Evolutionary conservation across 768 basidiomycete species (phyloP).

Genomic region (Lentinus tigrinus): DNA sequence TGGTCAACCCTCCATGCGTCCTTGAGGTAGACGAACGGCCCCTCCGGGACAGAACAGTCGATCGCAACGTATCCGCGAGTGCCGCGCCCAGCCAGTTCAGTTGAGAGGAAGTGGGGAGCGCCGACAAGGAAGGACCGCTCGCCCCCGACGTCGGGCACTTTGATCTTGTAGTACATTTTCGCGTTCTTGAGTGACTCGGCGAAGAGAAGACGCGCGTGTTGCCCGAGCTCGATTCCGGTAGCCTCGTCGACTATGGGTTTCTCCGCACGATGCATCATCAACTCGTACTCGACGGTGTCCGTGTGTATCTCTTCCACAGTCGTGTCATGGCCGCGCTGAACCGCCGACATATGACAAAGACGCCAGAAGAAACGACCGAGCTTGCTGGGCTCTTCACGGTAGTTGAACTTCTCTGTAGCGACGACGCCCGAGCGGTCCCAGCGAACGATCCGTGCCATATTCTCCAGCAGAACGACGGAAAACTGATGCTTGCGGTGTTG

Average conservation of each 20-base stretch:
- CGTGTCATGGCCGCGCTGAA: background rate
- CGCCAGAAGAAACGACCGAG: conserved; percentile 4
- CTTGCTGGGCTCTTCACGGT: background rate
- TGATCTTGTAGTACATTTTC: background rate
- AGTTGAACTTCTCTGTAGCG: conserved; percentile 1
- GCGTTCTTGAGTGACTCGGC: background rate
- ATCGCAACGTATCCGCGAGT: background rate
- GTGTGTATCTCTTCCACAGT: background rate
- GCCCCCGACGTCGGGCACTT: background rate
- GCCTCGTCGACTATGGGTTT: background rate
- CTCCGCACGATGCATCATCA: background rate
- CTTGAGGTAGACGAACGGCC: conserved; percentile 2
- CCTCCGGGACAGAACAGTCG: background rate
- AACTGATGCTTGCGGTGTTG: conserved; percentile 4
- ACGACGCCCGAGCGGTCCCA: conserved; percentile 1
- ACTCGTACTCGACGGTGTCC: background rate
- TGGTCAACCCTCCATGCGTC: conserved; percentile 2
- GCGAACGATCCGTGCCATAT: background rate
- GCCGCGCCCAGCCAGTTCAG: background rate
- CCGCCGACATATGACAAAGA: background rate
- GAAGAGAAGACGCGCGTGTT: background rate
- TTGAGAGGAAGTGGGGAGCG: background rate
- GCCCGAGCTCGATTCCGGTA: background rate
- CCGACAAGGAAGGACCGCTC: background rate
- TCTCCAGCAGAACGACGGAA: background rate